Conservation (phyloP, 805 yeast genomes). For the Yamadazyma akitaensis region DNA sequence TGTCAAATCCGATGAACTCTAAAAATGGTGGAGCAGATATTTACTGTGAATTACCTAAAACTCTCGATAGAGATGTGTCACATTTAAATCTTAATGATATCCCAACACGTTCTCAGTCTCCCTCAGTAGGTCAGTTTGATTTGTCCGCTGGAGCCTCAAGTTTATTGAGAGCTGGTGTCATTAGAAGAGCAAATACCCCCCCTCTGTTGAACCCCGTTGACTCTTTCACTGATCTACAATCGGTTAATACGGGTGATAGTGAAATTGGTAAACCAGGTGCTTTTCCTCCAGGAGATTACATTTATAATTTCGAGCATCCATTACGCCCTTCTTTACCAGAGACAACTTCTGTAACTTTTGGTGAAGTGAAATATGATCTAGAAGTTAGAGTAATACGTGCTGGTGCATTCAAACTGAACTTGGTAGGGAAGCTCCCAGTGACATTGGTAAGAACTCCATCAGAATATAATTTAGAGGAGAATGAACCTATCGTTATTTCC, state of each 20-base stretch:
- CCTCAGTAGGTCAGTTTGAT: conserved; percentile 4
- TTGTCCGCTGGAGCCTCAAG: not conserved
- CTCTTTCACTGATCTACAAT: conserved; percentile 21
- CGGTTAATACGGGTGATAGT: conserved; percentile 14
- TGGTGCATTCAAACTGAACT: conserved; percentile 82
- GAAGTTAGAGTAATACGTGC: conserved; percentile 69
- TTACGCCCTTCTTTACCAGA: conserved; percentile 83
- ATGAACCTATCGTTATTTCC: conserved; percentile 87
- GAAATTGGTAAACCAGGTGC: conserved; percentile 22
- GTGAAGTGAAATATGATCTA: conserved; percentile 67
- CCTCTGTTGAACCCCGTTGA: conserved; percentile 21
- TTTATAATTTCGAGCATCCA: conserved; percentile 88
- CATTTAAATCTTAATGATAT: conserved; percentile 34
- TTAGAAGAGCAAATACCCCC: conserved; percentile 30
- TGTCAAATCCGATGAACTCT: conserved; percentile 17
- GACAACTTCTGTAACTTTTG: conserved; percentile 72
- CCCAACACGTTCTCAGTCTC: conserved; percentile 8
- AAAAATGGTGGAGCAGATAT: conserved; percentile 48
- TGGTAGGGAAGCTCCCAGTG: conserved; percentile 62
- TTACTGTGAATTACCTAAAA: conserved; percentile 26
- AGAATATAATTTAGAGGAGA: conserved; percentile 76
- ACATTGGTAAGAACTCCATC: conserved; percentile 71
- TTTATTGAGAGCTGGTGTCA: conserved; percentile 17
- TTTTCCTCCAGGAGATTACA: conserved; percentile 86
- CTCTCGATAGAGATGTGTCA: conserved; percentile 29